These are phyloP conservation scores for Allantophomopsis cytisporea DNA, from an alignment of 2,329 filamentous ascomycete genomes.

Conservation along the genomic window DNA sequence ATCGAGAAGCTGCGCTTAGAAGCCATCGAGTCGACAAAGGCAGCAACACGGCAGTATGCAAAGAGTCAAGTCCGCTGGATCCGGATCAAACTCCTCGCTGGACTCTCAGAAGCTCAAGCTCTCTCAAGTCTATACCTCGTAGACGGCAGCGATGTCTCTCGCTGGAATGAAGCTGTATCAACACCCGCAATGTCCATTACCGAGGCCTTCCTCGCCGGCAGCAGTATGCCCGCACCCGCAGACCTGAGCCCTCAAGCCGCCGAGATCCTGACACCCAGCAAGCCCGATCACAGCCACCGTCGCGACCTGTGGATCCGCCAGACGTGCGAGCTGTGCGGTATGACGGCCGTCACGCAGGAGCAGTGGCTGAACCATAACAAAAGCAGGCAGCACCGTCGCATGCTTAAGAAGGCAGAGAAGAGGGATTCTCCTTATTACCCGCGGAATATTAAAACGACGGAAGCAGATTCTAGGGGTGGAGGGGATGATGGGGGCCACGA, in stretches of 20 bases:
- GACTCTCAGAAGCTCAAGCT: conserved; percentile 39
- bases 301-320: conserved; percentile 32
- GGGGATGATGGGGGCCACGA: too few species aligned
- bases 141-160: conserved; percentile 57
- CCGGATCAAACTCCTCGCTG: conserved; percentile 62
- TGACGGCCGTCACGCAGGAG: conserved; percentile 41
- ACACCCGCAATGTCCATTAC: conserved; percentile 50
- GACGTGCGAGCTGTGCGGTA: conserved; percentile 62
- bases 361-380: conserved; percentile 32
- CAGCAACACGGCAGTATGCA: conserved; percentile 78
- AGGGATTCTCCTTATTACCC: too few species aligned
- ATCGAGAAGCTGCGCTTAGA: conserved; percentile 39
- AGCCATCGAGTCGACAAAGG: conserved; percentile 64
- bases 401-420: conserved; percentile 10
- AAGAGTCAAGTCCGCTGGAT: conserved; percentile 82
- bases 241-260: conserved; percentile 43
- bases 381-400: conserved; percentile 24
- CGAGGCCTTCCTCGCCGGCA: conserved; percentile 44
- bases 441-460: too few species aligned
- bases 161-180: conserved; percentile 52
- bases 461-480: too few species aligned
- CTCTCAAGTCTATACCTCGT: conserved; percentile 58
- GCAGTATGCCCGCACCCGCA: conserved; percentile 25
- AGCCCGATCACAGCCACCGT: conserved; percentile 25
- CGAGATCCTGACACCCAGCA: conserved; percentile 42